These are phyloP conservation scores for Cucurbita moschata DNA, from an alignment of 306 rosid genomes.

Conservation along the genomic window DNA sequence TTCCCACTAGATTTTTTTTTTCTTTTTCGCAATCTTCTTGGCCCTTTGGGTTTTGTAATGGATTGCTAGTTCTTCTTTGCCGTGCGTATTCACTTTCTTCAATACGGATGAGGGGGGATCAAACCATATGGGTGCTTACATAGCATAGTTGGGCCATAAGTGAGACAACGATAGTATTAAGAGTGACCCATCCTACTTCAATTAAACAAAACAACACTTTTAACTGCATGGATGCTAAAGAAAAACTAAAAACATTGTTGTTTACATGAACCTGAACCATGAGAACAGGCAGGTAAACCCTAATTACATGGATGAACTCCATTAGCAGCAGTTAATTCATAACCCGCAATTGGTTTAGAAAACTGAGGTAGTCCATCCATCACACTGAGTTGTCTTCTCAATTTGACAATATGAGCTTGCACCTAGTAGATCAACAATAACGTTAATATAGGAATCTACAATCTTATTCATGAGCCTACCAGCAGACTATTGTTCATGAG, in stretches of 20 bases:
- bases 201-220: neutral
- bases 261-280: neutral
- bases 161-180: neutral
- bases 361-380: conserved; percentile 67
- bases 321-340: conserved; percentile 19
- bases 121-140: neutral
- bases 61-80: neutral
- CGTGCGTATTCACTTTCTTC: neutral
- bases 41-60: neutral
- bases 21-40: neutral
- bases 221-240: neutral
- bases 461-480: neutral
- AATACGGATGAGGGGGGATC: neutral
- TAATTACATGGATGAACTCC: neutral
- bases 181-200: neutral
- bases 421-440: conserved; percentile 39
- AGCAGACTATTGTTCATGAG: neutral
- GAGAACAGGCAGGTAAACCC: neutral
- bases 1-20: neutral
- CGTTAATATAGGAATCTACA: conserved; percentile 1
- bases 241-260: neutral
- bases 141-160: neutral
- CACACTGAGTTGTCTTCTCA: conserved; percentile 67
- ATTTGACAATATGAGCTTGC: conserved; percentile 79
- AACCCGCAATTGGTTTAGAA: conserved; percentile 57